Conservation (phyloP, 2,329 filamentous ascomycete genomes). For the Sarocladium strictum region DNA sequence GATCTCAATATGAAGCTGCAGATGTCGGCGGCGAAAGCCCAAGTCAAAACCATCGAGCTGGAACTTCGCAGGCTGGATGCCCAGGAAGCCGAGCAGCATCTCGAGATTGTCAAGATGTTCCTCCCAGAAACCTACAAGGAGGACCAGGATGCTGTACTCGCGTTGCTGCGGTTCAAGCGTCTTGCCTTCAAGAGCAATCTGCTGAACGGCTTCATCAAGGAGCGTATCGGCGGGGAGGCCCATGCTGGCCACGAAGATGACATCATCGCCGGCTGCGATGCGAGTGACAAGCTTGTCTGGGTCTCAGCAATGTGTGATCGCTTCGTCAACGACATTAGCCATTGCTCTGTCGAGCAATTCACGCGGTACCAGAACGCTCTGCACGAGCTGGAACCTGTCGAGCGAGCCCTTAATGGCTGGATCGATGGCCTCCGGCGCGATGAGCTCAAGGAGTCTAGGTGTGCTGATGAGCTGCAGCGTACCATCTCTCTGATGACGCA, state of each 20-base stretch:
- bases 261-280: conserved; percentile 71
- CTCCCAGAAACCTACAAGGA: conserved; percentile 76
- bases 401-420: conserved; percentile 81
- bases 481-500: conserved; percentile 85
- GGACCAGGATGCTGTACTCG: conserved; percentile 81
- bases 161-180: conserved; percentile 80
- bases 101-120: conserved; percentile 84
- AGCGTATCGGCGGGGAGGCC: conserved; percentile 63
- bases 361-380: conserved; percentile 70
- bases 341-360: conserved; percentile 75
- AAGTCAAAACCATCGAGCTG: conserved; percentile 89
- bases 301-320: conserved; percentile 77
- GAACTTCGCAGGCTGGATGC: conserved; percentile 83
- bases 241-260: conserved; percentile 70
- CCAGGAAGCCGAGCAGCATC: conserved; percentile 80
- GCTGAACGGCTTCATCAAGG: conserved; percentile 71
- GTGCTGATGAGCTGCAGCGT: conserved; percentile 72
- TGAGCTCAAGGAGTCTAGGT: conserved; percentile 78
- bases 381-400: conserved; percentile 86
- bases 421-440: conserved; percentile 79
- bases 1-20: conserved; percentile 94
- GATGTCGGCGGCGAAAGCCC: conserved; percentile 81
- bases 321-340: conserved; percentile 73
- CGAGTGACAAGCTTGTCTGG: conserved; percentile 80
- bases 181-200: conserved; percentile 83